phyloP scores from a whole-genome alignment of 2,329 filamentous ascomycete genomes.

The Curvularia spicifera region DNA sequence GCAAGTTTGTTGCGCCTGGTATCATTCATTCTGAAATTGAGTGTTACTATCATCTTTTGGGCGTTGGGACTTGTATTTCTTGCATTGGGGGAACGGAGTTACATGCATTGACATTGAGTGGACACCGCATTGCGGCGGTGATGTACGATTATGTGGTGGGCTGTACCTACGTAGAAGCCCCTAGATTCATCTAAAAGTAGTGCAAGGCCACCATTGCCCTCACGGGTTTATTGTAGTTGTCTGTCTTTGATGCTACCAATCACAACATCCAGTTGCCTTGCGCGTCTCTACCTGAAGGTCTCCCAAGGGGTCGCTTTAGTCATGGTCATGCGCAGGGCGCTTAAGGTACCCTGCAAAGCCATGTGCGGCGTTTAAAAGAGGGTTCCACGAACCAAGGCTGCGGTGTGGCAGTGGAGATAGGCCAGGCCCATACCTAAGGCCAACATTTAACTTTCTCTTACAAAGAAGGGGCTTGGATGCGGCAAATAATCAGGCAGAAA shows the following conservation, averaged over 20 bases:
- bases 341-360: constrained; percentile 6
- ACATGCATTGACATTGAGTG: background rate
- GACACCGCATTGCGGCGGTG: background rate
- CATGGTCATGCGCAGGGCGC: constrained; percentile 3
- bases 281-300: background rate
- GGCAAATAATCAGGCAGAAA: background rate
- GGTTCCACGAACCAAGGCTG: background rate
- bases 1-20: background rate
- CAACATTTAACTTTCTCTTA: constrained; percentile 1
- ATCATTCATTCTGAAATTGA: background rate
- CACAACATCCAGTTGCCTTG: background rate
- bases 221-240: background rate
- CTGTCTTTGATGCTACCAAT: background rate
- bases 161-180: background rate
- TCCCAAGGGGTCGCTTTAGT: background rate
- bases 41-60: background rate
- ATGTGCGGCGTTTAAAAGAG: constrained; percentile 8
- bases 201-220: background rate
- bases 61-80: constrained; percentile 2
- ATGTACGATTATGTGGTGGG: constrained; percentile 1
- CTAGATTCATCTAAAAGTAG: background rate
- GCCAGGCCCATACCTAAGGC: background rate
- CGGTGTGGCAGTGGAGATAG: constrained; percentile 6
- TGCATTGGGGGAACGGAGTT: background rate
- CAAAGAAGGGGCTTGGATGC: too few species aligned